phyloP scores from a whole-genome alignment of 345 rosid genomes.

The Eucalyptus regnans region DNA sequence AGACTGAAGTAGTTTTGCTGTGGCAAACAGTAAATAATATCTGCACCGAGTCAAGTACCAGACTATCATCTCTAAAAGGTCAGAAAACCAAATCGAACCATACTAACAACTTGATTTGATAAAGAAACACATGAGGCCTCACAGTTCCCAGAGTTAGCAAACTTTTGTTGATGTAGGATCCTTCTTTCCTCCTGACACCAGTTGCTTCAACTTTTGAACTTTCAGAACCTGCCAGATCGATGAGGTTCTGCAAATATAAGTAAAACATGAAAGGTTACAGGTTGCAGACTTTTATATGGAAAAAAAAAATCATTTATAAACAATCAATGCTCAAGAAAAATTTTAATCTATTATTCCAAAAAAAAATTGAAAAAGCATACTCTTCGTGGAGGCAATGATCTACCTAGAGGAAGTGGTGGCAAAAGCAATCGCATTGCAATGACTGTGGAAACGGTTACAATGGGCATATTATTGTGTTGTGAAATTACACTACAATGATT shows the following conservation, averaged over 20 bases:
- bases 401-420: neutral
- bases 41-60: neutral
- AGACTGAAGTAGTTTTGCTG: neutral
- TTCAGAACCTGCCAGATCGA: conserved; percentile 99
- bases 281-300: neutral
- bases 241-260: conserved; percentile 87
- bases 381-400: neutral
- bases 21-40: neutral
- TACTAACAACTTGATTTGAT: neutral
- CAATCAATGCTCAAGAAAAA: neutral
- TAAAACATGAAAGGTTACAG: conserved; percentile 21
- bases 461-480: neutral
- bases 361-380: neutral
- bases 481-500: neutral
- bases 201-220: conserved; percentile 97
- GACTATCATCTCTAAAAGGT: neutral
- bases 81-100: neutral
- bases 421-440: neutral
- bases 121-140: conserved; percentile 20
- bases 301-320: neutral
- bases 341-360: neutral
- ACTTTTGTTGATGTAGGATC: conserved; percentile 96
- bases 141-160: conserved; percentile 97
- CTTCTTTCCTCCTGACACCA: conserved; percentile 94
- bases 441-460: neutral